Base-by-base conservation (phyloP, 805 yeast species). In the Saturnispora ahearnii region DNA sequence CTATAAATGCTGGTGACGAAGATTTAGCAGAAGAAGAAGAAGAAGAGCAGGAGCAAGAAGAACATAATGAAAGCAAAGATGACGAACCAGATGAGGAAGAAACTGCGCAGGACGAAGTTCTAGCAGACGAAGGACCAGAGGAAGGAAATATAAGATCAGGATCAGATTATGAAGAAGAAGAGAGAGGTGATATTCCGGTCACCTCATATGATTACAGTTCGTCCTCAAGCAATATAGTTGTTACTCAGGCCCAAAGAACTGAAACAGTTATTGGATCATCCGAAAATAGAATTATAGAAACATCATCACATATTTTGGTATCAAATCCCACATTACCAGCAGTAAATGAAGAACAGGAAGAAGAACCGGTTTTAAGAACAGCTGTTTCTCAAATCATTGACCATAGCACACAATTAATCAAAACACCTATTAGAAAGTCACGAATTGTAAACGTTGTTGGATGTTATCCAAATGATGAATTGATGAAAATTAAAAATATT, bases 391-490 rank as follows among this genome's bases (percentile, higher is more conserved):
- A 36, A 24, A 34, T 37, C n/a, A 45, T 45, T 26, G 47, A 38
- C n/a, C 41, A 45, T 18, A 45, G 47, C 24, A 45, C 47, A 6
- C 47, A 45, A 15, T 18, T 37, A 45, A 26, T 45, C 21, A 26
- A 36, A 18, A 18, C 40, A 1, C 40, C 40, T 9, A 36, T 36
- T 18, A 36, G 40, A 18, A 36, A 36, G 21, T 36, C 40, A 9
- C 40, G 40, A 3, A 45, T 41, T 21, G 53, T 44, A 13, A 15
- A 29, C 3, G 43, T 51, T 5, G 46, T 45, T 32, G 55, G 53
- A 11, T 50, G 29, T 28, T 50, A 48, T 15, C 55, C 55, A 11
- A 51, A 29, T 18, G 45, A 41, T 4, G 52, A 50, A 8, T 31
- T 46, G 8, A 26, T 51, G 21, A 28, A 51, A 6, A 28, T 50